Evolutionary conservation across 768 basidiomycete genomes (phyloP).

Genomic region (Sarcodon sp.): DNA sequence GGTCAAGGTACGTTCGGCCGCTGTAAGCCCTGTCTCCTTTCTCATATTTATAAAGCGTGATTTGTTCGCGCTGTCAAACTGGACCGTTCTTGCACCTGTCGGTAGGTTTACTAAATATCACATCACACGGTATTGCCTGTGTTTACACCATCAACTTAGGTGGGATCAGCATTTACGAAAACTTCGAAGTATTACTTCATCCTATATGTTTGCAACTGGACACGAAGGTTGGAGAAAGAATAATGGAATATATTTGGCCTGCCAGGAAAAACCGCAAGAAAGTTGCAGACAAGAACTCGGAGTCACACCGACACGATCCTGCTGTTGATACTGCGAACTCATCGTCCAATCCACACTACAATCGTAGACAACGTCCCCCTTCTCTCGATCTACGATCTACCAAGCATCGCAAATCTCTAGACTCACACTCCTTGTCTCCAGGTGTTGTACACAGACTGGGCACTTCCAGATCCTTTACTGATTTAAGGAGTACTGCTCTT

Average conservation of each 20-base stretch:
- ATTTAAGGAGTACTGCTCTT: slow-evolving; percentile 36
- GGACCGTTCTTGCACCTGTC: background rate
- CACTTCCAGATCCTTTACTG: slow-evolving; percentile 58
- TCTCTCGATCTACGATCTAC: slow-evolving; percentile 8
- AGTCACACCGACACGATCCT: slow-evolving; percentile 12
- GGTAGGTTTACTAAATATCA: background rate
- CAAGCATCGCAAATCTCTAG: slow-evolving; percentile 16
- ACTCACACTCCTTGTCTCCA: slow-evolving; percentile 17
- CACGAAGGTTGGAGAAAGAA: slow-evolving; percentile 61
- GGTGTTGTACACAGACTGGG: slow-evolving; percentile 40
- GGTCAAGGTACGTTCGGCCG: slow-evolving; percentile 37
- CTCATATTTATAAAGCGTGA: background rate
- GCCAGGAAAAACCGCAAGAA: slow-evolving; percentile 31
- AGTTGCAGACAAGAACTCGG: slow-evolving; percentile 7
- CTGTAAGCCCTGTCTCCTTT: background rate
- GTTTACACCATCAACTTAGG: slow-evolving; percentile 21
- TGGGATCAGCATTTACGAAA: slow-evolving; percentile 82
- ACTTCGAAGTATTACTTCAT: slow-evolving; percentile 71
- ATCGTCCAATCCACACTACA: slow-evolving; percentile 1
- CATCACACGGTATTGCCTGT: background rate
- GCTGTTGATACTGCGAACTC: background rate
- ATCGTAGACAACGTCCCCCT: slow-evolving; percentile 6
- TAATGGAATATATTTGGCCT: slow-evolving; percentile 87
- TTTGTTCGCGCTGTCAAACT: background rate
- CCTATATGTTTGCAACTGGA: slow-evolving; percentile 84